These are phyloP conservation scores for Rhodotorula mucilaginosa DNA, from an alignment of 1,284 basidiomycete species.

Conservation along the genomic window DNA sequence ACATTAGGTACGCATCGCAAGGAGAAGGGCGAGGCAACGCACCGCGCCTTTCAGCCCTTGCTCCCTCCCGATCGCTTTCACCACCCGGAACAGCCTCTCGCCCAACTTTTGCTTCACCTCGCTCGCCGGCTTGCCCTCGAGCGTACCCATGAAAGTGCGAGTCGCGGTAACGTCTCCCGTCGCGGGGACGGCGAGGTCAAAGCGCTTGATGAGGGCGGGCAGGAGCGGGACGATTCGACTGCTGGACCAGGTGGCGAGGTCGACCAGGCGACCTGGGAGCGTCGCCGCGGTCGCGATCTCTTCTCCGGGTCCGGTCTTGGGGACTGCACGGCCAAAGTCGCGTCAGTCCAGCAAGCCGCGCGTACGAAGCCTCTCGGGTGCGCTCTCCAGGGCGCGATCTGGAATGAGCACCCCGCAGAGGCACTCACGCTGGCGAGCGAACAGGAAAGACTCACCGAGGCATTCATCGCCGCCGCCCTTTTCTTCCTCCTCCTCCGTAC, in stretches of 20 bases:
- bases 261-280: constrained; percentile 29
- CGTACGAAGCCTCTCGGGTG: no score
- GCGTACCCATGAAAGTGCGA: constrained; percentile 70
- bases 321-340: background rate
- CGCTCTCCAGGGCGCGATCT: background rate
- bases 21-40: constrained; percentile 45
- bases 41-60: constrained; percentile 76
- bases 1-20: no score
- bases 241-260: constrained; percentile 53
- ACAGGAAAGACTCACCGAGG: background rate
- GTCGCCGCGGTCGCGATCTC: no score
- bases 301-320: background rate
- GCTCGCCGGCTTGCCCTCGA: constrained; percentile 62
- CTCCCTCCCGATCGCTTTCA: constrained; percentile 73
- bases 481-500: background rate
- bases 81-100: constrained; percentile 71
- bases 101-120: constrained; percentile 74
- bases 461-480: background rate
- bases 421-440: background rate
- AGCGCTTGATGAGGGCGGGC: constrained; percentile 47
- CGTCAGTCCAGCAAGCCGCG: constrained; percentile 37
- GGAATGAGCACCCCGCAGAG: no score
- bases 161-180: constrained; percentile 53
- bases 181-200: constrained; percentile 57
- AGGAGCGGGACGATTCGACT: constrained; percentile 46